Base-by-base conservation (phyloP, 129 eudicot genomes). In the Escallonia herrerae region DNA sequence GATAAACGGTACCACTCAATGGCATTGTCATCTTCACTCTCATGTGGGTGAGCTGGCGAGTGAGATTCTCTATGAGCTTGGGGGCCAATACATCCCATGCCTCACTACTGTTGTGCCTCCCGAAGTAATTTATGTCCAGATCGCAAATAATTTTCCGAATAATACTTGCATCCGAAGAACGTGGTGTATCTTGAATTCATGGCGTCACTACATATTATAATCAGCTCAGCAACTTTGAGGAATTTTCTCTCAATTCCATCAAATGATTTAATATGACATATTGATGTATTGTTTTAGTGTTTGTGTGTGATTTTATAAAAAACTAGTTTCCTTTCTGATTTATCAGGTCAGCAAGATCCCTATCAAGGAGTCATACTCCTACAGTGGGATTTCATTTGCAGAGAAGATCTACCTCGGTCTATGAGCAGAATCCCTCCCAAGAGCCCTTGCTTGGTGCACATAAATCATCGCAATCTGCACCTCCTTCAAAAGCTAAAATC, bases 321-420 rank as follows among this genome's bases (percentile, higher is more conserved):
- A 14, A 7, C 5, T 39, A 59, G 48, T 51, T 14, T 40, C 11
- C 12, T 74, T 67, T 49, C 11, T 58, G 15, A 5, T 41, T 44
- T 65, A 14, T 74, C 84, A 89, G 96, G 76, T 89, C 96, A 73
- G 96, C 96, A 43, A 83, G 96, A 83, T 89, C 95, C 38, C 74
- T 89, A 68, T 70, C 85, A 42, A 77, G 81, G 73, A 80, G 87
- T 76, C 85, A 69, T 64, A 80, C 90, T 59, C 90, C 87, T 45
- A 51, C 83, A 2, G 11, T 60, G 55, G 80, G 79, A 60, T 85
- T 81, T 63, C 76, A 52, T 78, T 47, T 73, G 41, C 77, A 76
- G 8, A 69, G 72, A 63, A 73, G 74, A 71, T 67, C 53, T 49
- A 7, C 65, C 40, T 47, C 74, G 6, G 73, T 47, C 40, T n/a